Evolutionary conservation across 495 filamentous ascomycete genomes (phyloP), one percentile per base, ranked within the genome.

Genomic region (Penicillium ucsense): DNA sequence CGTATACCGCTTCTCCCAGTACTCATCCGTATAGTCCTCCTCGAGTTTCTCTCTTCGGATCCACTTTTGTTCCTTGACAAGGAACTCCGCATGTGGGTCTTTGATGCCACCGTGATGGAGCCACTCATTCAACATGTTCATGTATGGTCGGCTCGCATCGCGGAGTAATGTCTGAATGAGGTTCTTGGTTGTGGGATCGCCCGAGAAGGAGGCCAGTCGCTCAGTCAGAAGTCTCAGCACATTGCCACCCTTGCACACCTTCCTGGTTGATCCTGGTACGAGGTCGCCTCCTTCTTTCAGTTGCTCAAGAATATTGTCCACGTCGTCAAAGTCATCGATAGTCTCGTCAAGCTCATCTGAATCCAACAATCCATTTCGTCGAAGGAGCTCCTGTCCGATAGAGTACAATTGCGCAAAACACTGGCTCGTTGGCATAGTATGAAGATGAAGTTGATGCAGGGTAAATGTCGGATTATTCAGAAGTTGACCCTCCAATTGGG

Each of bases 91-190:
- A 62, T 96, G 94, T 2, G 91, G 89, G 63, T 98, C 92, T 60
- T 83, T 86, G 61, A 98, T 97, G 35, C 84, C 88, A 11, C 92
- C 92, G 58, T 94, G 90, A 59, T 98, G 92, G 27, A 98, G 65
- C 94, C 92, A 98, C 61, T 97, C 92, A 57, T 98, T 98, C 48
- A 98, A 68, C 92, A 98, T 98, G 27, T 75, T 77, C 92, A 97
- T 95, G 54, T 98, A 98, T 0, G 92, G 92, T 31, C 88, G 76
- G 52, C 89, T 95, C 2, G 91, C 85, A 64, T 97, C 92, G 35
- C 86, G 75, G 38, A 98, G 64, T 30, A 98, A 69, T 3, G 78
- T 82, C 30, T 87, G 89, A 3, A 98, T 74, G 8, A 97, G 61
- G 9, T 79, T 75, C 46, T 84, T 80, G 5, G 92, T 89, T 4